Base-by-base conservation (phyloP, 352 stramenopile genomes). In the Pythium vanterpoolii region DNA sequence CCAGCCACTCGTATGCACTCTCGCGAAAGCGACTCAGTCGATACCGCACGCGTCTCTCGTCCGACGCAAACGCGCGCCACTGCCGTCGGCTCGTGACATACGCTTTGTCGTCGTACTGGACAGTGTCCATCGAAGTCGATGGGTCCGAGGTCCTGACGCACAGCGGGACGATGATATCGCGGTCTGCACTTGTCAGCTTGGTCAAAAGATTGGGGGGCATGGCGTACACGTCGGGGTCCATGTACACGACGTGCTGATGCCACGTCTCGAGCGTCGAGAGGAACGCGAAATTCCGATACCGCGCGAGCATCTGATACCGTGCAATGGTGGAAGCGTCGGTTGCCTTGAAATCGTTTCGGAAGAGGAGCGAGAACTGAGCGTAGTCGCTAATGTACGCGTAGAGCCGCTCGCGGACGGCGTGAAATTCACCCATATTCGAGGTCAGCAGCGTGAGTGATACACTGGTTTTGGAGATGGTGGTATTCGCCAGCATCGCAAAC, bases 261-360 rank as follows among this genome's bases (percentile, higher is more conserved):
- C 70, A 79, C 39, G 50, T 38, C 52, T 73, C 47, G 18, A 84
- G 46, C 6, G 60, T 73, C n/a, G 60, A 66, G 1, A 74, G 38
- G 16, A 81, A 47, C 31, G 69, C 66, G 24, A 67, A 75, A 55
- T 84, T 84, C 11, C 74, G 69, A 34, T 81, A 80, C 19, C 74
- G 70, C 54, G 69, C 66, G n/a, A 81, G 26, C 60, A 77, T 47
- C 6, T 5, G 6, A 6, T 28, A 28, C 21, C 40, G 40, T 5
- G 11, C 40, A 5, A 28, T 21, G n/a, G 4, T 21, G 13, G 13
- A 14, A 1, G 31, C 53, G 9, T 28, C 26, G 5, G 24, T 31
- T 11, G 38, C 40, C 1, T 51, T 38, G 26, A 80, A 78, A 31
- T 78, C 74, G 30, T 77, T 69, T 8, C 73, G 73, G 27, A 72